Base-by-base conservation (phyloP, 352 stramenopile genomes). In the Globisporangium nunn region DNA sequence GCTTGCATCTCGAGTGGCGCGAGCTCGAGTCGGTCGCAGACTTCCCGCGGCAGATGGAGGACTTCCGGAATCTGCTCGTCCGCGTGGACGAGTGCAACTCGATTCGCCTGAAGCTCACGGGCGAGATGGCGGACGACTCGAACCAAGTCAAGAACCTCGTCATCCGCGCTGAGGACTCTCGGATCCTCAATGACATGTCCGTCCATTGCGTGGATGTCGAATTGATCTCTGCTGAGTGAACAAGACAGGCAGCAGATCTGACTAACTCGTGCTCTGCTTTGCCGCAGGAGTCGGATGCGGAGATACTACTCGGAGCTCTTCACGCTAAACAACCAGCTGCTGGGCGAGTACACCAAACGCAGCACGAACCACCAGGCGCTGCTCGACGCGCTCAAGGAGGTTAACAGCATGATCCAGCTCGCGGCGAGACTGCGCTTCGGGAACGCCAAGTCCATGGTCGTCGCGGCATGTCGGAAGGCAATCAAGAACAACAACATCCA, bases 61-160 rank as follows among this genome's bases (percentile, higher is more conserved):
- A 78, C 8, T 89, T 98, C 56, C 73, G 81, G 43, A 74, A 75
- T 30, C 58, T 92, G 48, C 67, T 91, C 35, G 43, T 89, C 35
- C 79, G 78, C 12, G 89, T 97, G 1, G 77, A 87, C 59, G 85
- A 96, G 56, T 91, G 78, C 69, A 97, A 97, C 63, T 72, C 73
- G 12, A 85, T 96, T 41, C 81, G 92, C 2, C 74, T 96, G 23
- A 91, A 93, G 59, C 74, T 98, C 41, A 95, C 81, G 29, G 91
- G 91, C 29, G 92, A 98, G 68, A 96, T 97, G 88, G 92, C 91
- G 4, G 92, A 97, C 61, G 85, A 92, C 59, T 96, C 88, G 30
- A 89, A 96, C 61, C 77, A 88, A 49, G 72, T 97, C 61, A 97
- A 98, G 66, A 90, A 84, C 52, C 76, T 95, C 43, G 72, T 98